A percentile compares a stretch with the other conserved stretches of the same genome.
Evolutionary conservation across 768 basidiomycete species (phyloP).

Genomic region (Sutorius australiensis): DNA sequence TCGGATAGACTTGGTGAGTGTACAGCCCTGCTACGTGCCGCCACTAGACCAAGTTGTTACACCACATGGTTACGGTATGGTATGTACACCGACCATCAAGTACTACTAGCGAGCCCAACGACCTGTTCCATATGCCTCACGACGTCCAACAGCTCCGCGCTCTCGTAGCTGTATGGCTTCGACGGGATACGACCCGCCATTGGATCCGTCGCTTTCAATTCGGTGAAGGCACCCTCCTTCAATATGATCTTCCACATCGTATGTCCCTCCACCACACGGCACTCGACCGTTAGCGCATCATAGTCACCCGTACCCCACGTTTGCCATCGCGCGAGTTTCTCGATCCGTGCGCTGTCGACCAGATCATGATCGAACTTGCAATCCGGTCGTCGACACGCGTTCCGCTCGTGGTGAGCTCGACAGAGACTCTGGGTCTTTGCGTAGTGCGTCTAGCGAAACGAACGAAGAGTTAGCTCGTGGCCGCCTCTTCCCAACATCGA

Average conservation of each 20-base stretch:
- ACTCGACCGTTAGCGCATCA: conserved; percentile 18
- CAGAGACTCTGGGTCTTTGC: conserved; percentile 18
- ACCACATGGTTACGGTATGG: background rate
- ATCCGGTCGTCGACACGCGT: conserved; percentile 3
- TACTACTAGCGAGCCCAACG: conserved; percentile 2
- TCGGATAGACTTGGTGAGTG: background rate
- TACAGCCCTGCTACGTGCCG: background rate
- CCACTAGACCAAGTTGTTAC: too few relatives aligned
- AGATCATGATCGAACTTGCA: conserved; percentile 19
- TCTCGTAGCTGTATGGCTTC: conserved; percentile 14
- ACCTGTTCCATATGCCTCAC: conserved; percentile 12
- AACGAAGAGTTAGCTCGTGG: background rate
- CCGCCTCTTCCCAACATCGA: background rate
- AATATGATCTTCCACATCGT: conserved; percentile 14
- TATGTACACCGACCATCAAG: background rate
- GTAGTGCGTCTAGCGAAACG: conserved; percentile 5
- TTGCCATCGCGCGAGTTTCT: conserved; percentile 14
- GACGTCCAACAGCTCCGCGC: conserved; percentile 12
- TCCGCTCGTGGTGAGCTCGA: conserved; percentile 7
- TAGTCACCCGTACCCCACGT: background rate
- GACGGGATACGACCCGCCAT: conserved; percentile 6
- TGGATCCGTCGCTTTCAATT: conserved; percentile 11
- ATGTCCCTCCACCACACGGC: conserved; percentile 6
- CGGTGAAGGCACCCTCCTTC: conserved; percentile 10
- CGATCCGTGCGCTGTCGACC: conserved; percentile 10